Percentiles rank a stretch among this genome's conserved stretches.
These are phyloP conservation scores for Drechslerella stenobrocha DNA, from an alignment of 2,329 filamentous ascomycete species.

Conservation along the genomic window DNA sequence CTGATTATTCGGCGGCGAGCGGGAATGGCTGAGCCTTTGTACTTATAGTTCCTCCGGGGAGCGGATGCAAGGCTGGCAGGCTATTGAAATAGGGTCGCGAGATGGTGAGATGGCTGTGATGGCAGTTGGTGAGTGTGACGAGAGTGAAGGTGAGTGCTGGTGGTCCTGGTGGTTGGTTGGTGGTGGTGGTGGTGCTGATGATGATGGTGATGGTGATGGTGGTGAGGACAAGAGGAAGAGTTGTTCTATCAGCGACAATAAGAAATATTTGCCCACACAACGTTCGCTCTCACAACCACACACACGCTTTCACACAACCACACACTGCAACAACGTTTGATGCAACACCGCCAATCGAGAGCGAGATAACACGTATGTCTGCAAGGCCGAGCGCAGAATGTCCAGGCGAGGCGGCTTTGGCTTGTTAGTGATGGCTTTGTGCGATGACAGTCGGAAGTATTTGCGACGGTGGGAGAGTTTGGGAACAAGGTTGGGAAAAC, in stretches of 20 bases:
- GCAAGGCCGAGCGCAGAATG: slow-evolving; percentile 24
- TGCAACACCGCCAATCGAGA: slow-evolving; percentile 21
- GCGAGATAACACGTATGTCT: slow-evolving; percentile 35
- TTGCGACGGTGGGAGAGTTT: slow-evolving; percentile 6
- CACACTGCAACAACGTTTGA: slow-evolving; percentile 10
- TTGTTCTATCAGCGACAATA: neutral
- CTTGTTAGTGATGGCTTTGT: slow-evolving; percentile 4
- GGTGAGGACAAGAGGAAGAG: neutral
- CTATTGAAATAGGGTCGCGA: neutral
- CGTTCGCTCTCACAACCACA: neutral
- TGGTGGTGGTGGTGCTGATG: neutral
- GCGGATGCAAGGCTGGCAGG: slow-evolving; percentile 8
- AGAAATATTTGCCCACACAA: neutral
- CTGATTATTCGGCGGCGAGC: slow-evolving; percentile 7
- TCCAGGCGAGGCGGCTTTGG: slow-evolving; percentile 33
- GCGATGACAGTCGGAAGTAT: slow-evolving; percentile 37
- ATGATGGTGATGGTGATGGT: neutral
- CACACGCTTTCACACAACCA: slow-evolving; percentile 2
- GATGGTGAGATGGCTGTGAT: slow-evolving; percentile 1
- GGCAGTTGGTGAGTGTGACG: neutral
- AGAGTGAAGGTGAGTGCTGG: neutral
- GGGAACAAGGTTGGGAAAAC: slow-evolving; percentile 19
- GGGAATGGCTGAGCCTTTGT: slow-evolving; percentile 16
- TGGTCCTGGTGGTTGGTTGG: too few relatives aligned
- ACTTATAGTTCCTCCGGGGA: slow-evolving; percentile 1